These are phyloP conservation scores for Quercus lobata DNA, from an alignment of 331 rosid genomes.

Conservation along the genomic window DNA sequence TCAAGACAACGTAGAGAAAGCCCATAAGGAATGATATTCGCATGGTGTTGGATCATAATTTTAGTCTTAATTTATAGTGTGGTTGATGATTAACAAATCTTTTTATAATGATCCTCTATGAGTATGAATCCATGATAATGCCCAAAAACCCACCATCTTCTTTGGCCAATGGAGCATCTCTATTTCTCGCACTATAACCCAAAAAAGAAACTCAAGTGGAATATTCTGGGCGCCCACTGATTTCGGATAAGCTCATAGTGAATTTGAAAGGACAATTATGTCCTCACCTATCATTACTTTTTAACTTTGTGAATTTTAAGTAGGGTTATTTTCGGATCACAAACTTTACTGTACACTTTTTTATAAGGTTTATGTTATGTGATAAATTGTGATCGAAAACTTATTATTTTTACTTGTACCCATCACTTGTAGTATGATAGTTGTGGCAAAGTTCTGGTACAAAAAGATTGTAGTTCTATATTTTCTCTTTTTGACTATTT, in stretches of 20 bases:
- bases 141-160: background rate
- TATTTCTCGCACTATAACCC: slow-evolving; percentile 4
- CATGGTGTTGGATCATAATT: no score
- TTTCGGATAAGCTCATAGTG: slow-evolving; percentile 45
- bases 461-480: no score
- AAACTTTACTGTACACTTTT: no score
- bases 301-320: no score
- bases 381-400: accelerated
- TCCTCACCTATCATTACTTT: slow-evolving; percentile 5
- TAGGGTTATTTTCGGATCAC: no score
- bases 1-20: no score
- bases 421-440: no score
- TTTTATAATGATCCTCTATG: background rate
- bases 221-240: slow-evolving; percentile 34
- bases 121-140: background rate
- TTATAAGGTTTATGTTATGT: accelerated
- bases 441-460: no score
- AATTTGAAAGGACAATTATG: slow-evolving; percentile 23
- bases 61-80: background rate
- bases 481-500: no score
- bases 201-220: slow-evolving; percentile 27
- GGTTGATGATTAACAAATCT: background rate
- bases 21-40: background rate
- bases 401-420: no score
- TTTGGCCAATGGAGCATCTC: slow-evolving; percentile 11